These are phyloP conservation scores for Cymbopogon flexuosus DNA, from an alignment of 202 grass and related monocot genomes.

Conservation along the genomic window DNA sequence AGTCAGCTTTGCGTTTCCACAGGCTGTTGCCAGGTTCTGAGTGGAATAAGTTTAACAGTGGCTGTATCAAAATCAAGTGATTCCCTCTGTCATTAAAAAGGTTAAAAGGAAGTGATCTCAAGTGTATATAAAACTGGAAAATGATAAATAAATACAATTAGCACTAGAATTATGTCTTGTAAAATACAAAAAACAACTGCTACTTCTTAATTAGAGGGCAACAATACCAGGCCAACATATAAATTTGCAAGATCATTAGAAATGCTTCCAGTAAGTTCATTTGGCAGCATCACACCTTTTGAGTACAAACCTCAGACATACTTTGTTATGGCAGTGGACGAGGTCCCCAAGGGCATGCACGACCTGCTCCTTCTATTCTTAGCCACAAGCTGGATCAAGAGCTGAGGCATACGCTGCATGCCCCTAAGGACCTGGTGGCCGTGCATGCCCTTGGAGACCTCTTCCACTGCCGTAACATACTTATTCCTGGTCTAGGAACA, in stretches of 20 bases:
- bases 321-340: too few relatives aligned
- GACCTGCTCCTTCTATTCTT: too few relatives aligned
- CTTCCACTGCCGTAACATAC: too few relatives aligned
- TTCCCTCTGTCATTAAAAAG: conserved; percentile 12
- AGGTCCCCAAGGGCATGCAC: too few relatives aligned
- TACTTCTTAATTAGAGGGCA: background rate
- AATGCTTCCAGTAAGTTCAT: conserved; percentile 1
- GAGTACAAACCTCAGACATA: background rate
- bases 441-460: too few relatives aligned
- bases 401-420: too few relatives aligned
- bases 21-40: conserved; percentile 83
- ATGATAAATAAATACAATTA: background rate
- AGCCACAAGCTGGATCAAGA: too few relatives aligned
- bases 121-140: background rate
- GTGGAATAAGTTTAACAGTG: conserved; percentile 82
- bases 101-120: conserved; percentile 13
- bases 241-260: background rate
- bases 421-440: too few relatives aligned
- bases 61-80: conserved; percentile 48
- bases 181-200: background rate
- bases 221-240: background rate
- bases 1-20: conserved; percentile 93
- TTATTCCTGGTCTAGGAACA: background rate
- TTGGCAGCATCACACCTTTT: background rate
- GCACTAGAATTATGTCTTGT: background rate